Conservation (phyloP, 1,284 basidiomycete species). For the Sanghuangporus baumii region DNA sequence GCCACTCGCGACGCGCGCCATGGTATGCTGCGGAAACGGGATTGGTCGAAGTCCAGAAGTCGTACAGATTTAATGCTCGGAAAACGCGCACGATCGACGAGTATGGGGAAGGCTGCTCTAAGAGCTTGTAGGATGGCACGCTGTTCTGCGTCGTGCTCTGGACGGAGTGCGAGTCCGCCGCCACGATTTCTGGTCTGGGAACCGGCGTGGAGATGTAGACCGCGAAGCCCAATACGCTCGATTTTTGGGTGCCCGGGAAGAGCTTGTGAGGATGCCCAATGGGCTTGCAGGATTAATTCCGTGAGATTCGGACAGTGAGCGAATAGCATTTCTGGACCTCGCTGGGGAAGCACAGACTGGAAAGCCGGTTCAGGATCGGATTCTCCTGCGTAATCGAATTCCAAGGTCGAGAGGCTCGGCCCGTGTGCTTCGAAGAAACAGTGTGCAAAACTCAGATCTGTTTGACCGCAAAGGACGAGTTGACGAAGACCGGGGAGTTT, state of each 20-base stretch:
- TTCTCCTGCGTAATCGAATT: constrained; percentile 14
- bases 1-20: constrained; percentile 8
- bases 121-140: constrained; percentile 1
- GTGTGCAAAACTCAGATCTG: neutral
- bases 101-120: neutral
- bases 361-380: neutral
- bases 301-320: constrained; percentile 5
- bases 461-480: constrained; percentile 9
- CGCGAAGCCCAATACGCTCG: constrained; percentile 11
- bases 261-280: constrained; percentile 8
- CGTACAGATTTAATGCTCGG: constrained; percentile 8
- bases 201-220: neutral
- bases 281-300: constrained; percentile 10
- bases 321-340: constrained; percentile 6
- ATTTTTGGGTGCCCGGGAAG: constrained; percentile 3
- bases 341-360: neutral
- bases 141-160: constrained; percentile 4
- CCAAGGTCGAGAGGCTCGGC: constrained; percentile 1
- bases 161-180: constrained; percentile 1
- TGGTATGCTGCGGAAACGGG: constrained; percentile 2
- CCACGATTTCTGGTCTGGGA: neutral
- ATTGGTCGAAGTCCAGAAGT: constrained; percentile 16
- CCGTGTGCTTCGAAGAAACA: constrained; percentile 14
- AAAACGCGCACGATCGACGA: constrained; percentile 6
- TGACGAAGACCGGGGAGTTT: constrained; percentile 7